These are phyloP conservation scores for Colletotrichum sp. DNA, from an alignment of 2,329 filamentous ascomycete species.

Conservation along the genomic window DNA sequence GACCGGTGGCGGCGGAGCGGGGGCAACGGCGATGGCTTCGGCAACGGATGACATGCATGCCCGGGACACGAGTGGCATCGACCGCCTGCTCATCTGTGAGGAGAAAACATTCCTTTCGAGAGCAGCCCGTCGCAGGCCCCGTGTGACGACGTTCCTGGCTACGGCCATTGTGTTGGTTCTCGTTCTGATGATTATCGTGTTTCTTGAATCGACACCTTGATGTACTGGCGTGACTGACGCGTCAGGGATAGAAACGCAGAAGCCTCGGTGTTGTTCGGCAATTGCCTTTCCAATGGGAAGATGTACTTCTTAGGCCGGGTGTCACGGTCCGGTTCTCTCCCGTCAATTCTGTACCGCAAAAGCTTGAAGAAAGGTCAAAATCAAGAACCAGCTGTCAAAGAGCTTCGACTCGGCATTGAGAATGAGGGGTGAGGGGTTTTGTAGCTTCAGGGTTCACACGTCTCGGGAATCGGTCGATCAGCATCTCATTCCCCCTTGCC, in stretches of 20 bases:
- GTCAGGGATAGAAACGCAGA: background rate
- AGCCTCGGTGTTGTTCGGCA: background rate
- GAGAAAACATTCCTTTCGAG: background rate
- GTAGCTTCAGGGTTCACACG: constrained; percentile 9
- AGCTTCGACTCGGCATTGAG: background rate
- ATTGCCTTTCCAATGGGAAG: background rate
- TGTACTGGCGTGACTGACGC: background rate
- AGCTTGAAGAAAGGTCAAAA: background rate
- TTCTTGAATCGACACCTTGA: background rate
- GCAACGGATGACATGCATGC: constrained; percentile 15
- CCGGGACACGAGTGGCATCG: background rate
- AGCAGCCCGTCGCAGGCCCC: background rate
- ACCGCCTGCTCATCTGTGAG: background rate
- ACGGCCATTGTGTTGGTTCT: background rate
- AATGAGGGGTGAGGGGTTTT: constrained; percentile 17
- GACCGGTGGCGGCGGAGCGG: constrained; percentile 6
- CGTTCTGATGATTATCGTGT: background rate
- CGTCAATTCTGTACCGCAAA: background rate
- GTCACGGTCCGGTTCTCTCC: background rate
- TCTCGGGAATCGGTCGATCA: constrained; percentile 1
- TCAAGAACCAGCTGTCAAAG: background rate
- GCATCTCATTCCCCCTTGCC: background rate
- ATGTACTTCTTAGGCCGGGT: background rate
- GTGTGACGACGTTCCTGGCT: background rate
- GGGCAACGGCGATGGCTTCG: constrained; percentile 3